Base-by-base conservation (phyloP, 176 grass and related monocot genomes). In the Chloris gayana region DNA sequence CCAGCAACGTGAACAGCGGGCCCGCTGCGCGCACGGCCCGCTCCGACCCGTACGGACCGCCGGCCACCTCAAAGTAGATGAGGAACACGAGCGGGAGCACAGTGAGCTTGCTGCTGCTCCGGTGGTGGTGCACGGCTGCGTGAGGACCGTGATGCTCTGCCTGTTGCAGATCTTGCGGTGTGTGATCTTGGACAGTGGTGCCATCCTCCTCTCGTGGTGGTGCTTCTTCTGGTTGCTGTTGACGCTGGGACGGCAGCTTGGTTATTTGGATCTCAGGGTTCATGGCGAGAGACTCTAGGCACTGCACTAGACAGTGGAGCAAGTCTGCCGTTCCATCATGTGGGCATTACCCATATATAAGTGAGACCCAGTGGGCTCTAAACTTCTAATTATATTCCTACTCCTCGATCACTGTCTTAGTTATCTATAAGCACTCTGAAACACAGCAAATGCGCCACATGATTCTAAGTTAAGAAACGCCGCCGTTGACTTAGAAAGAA, bases 21-120 rank as follows among this genome's bases (percentile, higher is more conserved):
- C 88, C 88, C n/a, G 59, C 83, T 0, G 79, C 78, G 18, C 8
- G 32, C 38, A 90, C 79, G 63, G 62, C 67, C 17, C 37, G 63
- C 67, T 90, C 84, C 14, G 82, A 11, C 0, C 88, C 88, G 50
- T 84, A 90, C 0, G 88, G 49, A 4, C 88, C 88, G 44, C 84
- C 88, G 33, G 88, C 83, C 8, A 91, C 85, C 50, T 76, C 80
- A 61, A 78, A 87, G 81, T 77, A 87, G 33, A 91, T 87, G 29
- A 87, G 76, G 41, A 87, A 91, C 24, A 91, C 27, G 42, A 81
- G 87, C 27, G 82, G 87, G 18, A 89, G 46, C 0, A 81, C 14
- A 5, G 82, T 72, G 49, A 85, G 53, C 72, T 85, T 89, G 26
- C 45, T n/a, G n/a, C n/a, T 89, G 41, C 42, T 66, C 29, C 60